Percentiles rank a stretch among this genome's conserved stretches.
Conservation (phyloP, 495 filamentous ascomycete genomes). For the Hyaloscypha finlandica region DNA sequence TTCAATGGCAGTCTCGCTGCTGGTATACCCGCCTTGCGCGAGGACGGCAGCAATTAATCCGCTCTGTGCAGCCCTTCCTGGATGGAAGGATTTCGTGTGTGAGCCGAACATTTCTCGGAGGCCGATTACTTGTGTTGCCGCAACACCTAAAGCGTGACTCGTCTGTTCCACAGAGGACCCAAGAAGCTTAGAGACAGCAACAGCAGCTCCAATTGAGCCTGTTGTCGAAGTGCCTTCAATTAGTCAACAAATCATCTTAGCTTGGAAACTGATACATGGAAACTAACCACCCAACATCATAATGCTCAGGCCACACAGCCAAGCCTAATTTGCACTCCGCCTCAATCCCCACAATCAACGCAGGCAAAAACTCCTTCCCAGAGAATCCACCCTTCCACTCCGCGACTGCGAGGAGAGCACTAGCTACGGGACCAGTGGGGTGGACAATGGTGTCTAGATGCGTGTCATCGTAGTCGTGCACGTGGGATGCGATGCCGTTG, state of each 20-base stretch:
- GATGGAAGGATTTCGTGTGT: slow-evolving; percentile 57
- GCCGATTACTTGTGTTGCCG: slow-evolving; percentile 53
- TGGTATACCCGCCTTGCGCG: slow-evolving; percentile 49
- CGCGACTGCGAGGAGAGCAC: slow-evolving; percentile 48
- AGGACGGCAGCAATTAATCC: slow-evolving; percentile 53
- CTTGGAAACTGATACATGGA: not conserved
- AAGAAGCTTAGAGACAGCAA: slow-evolving; percentile 50
- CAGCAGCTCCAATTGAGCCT: slow-evolving; percentile 52
- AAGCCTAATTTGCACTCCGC: slow-evolving; percentile 51
- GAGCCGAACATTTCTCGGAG: slow-evolving; percentile 56
- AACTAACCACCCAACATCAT: slow-evolving; percentile 52
- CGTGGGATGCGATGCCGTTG: slow-evolving; percentile 56
- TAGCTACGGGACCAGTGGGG: slow-evolving; percentile 52
- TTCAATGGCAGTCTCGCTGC: slow-evolving; percentile 48
- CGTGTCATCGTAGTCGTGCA: slow-evolving; percentile 61
- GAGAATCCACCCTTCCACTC: slow-evolving; percentile 42
- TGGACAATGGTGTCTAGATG: slow-evolving; percentile 59
- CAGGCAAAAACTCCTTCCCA: slow-evolving; percentile 48
- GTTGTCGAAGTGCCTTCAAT: slow-evolving; percentile 48
- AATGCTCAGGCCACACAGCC: slow-evolving; percentile 54
- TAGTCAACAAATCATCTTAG: no score
- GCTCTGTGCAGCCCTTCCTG: slow-evolving; percentile 52
- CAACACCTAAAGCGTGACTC: slow-evolving; percentile 53
- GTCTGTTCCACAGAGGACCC: slow-evolving; percentile 39
- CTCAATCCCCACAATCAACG: slow-evolving; percentile 55